These are phyloP conservation scores for Petunia hybrid DNA, from an alignment of 305 asterid species.

Conservation along the genomic window DNA sequence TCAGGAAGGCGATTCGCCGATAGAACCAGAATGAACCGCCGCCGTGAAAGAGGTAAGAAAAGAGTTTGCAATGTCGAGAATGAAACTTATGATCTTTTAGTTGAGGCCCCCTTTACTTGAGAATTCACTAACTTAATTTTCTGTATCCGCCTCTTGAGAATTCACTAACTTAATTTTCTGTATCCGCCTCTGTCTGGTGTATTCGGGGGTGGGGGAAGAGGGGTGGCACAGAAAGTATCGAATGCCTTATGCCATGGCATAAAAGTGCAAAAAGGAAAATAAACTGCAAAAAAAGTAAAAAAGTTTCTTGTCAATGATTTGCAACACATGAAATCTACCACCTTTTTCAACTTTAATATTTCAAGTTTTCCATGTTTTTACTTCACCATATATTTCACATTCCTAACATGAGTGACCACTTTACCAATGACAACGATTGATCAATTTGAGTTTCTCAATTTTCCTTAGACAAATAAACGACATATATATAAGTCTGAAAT, in stretches of 20 bases:
- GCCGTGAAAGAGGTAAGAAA: no score
- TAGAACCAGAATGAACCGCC: no score
- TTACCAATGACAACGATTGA: not conserved
- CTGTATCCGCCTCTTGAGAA: no score
- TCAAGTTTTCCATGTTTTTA: not conserved
- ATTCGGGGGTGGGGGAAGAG: no score
- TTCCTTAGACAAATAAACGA: constrained; percentile 27
- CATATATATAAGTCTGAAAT: constrained; percentile 13
- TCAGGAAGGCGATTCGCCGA: no score
- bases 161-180: no score
- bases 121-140: no score
- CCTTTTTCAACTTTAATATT: constrained; percentile 1
- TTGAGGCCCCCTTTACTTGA: no score
- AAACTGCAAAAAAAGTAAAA: not conserved
- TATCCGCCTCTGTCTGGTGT: no score
- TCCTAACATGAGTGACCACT: constrained; percentile 48
- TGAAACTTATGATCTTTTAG: no score
- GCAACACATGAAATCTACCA: constrained; percentile 6
- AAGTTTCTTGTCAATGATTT: not conserved
- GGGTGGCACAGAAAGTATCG: no score
- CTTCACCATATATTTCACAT: constrained; percentile 40
- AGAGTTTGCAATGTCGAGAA: no score
- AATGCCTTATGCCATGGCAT: not conserved
- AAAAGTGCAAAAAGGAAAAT: not conserved
- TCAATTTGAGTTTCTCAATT: constrained; percentile 11